A percentile compares a stretch with the other conserved stretches of the same genome.
Conservation (phyloP, 192 early-diverging fungal species). For the Coemansia sp. region DNA sequence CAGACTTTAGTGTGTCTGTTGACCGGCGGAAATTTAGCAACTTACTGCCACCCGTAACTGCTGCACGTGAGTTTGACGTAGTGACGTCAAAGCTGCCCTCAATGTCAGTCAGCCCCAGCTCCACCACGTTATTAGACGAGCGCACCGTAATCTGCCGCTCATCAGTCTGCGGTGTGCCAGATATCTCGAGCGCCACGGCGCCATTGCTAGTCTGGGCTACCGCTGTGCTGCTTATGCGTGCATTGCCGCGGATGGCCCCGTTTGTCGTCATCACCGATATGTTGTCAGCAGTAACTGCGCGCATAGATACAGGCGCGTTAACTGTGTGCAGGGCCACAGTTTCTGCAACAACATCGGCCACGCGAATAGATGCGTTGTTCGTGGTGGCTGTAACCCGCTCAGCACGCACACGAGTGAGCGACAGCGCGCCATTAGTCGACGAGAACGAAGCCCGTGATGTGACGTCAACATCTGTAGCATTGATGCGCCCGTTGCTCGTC, state of each 20-base stretch:
- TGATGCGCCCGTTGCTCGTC: conserved; percentile 21
- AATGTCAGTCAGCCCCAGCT: conserved; percentile 6
- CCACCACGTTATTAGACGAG: conserved; percentile 22
- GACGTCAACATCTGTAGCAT: conserved; percentile 5
- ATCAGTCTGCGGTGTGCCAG: background rate
- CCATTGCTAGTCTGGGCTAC: conserved; percentile 12
- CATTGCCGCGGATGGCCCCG: conserved; percentile 16
- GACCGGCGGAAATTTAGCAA: conserved; percentile 1
- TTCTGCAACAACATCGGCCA: background rate
- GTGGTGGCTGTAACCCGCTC: background rate
- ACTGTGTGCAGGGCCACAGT: conserved; percentile 8
- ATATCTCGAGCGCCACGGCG: conserved; percentile 3
- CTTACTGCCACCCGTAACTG: conserved; percentile 3
- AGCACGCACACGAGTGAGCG: background rate
- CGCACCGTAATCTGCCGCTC: background rate
- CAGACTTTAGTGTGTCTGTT: conserved; percentile 8
- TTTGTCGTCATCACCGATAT: conserved; percentile 18
- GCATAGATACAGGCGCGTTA: conserved; percentile 15
- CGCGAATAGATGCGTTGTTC: conserved; percentile 6
- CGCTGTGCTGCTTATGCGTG: background rate
- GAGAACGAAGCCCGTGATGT: background rate
- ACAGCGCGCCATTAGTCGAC: conserved; percentile 14
- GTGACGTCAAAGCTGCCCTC: conserved; percentile 25
- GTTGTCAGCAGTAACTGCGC: background rate
- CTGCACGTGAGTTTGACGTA: conserved; percentile 25